Evolutionary conservation across 1,284 basidiomycete genomes (phyloP).

Genomic region (Uromyces viciae-fabae): DNA sequence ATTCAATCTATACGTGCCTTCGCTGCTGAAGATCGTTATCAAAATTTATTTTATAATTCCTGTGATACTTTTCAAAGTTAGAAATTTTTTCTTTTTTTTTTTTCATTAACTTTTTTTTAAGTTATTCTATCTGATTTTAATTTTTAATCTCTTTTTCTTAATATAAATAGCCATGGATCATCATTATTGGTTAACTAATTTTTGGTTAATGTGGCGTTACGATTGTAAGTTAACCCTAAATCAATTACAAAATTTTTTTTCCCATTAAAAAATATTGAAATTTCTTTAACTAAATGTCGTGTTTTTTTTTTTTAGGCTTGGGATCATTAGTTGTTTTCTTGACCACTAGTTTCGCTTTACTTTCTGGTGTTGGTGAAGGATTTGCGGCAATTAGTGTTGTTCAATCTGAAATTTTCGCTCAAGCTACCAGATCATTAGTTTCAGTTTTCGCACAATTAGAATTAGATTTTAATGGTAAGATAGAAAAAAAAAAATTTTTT

Average conservation of each 20-base stretch:
- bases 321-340: conserved; percentile 43
- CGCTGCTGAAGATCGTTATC: conserved; percentile 41
- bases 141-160: neutral
- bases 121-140: neutral
- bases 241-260: too few species aligned
- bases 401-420: conserved; percentile 67
- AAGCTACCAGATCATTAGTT: conserved; percentile 66
- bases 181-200: conserved; percentile 51
- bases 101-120: neutral
- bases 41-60: conserved; percentile 52
- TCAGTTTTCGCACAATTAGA: conserved; percentile 60
- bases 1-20: conserved; percentile 45
- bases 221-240: conserved; percentile 62
- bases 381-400: conserved; percentile 53
- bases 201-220: conserved; percentile 68
- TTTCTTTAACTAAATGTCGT: too few species aligned
- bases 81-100: neutral
- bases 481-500: too few species aligned
- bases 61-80: conserved; percentile 44
- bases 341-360: conserved; percentile 36
- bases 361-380: conserved; percentile 35
- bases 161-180: conserved; percentile 43
- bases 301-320: conserved; percentile 55
- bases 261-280: too few species aligned
- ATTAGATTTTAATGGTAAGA: conserved; percentile 58